Conservation (phyloP, 441 rosid genomes). For the Omphalea diandra region DNA sequence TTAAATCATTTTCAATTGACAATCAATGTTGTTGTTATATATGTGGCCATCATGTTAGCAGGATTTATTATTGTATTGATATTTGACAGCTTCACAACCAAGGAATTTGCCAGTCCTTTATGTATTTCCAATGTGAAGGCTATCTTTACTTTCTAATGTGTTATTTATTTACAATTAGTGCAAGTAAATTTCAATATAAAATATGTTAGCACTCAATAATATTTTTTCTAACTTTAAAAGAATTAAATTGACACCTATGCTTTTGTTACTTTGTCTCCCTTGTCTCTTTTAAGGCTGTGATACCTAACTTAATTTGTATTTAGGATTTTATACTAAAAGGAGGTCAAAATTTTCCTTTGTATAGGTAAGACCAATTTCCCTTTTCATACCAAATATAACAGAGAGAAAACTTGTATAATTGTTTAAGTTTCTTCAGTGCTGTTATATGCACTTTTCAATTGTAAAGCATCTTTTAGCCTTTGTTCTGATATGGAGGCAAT, state of each 20-base stretch:
- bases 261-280: neutral
- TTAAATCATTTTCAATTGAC: slow-evolving; percentile 89
- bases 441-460: neutral
- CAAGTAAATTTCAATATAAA: too few relatives aligned
- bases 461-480: neutral
- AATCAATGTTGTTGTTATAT: slow-evolving; percentile 68
- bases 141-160: slow-evolving; percentile 80
- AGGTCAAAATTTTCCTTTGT: slow-evolving; percentile 70
- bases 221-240: too few relatives aligned
- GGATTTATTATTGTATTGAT: slow-evolving; percentile 82
- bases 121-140: slow-evolving; percentile 72
- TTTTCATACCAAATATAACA: too few relatives aligned
- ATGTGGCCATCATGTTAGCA: slow-evolving; percentile 69
- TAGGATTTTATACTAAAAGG: slow-evolving; percentile 85
- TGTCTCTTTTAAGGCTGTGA: slow-evolving; percentile 4
- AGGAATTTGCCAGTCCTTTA: slow-evolving; percentile 75
- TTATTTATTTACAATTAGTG: too few relatives aligned
- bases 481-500: slow-evolving; percentile 35
- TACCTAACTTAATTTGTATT: slow-evolving; percentile 14
- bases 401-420: too few relatives aligned
- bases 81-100: slow-evolving; percentile 88
- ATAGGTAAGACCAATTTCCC: slow-evolving; percentile 52
- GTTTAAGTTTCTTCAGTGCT: too few relatives aligned
- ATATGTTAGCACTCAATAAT: too few relatives aligned
- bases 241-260: too few relatives aligned